Base-by-base conservation (phyloP, 164 flowering plant species). In the Kingdonia uniflora region DNA sequence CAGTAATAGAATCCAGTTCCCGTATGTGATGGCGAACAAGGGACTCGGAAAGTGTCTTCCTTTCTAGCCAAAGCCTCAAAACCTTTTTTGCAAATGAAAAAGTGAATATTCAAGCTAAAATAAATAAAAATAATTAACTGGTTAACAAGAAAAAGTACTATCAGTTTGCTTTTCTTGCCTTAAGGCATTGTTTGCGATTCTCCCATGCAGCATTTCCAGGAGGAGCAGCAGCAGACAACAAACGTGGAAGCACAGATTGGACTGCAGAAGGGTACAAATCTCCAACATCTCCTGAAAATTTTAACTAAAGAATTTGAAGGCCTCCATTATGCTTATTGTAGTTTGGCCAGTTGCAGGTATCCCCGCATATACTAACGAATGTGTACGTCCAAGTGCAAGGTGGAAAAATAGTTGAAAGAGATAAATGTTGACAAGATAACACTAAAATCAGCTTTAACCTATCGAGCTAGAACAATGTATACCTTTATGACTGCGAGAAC, bases 111-210 rank as follows among this genome's bases (percentile, higher is more conserved):
- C 39, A 6, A 49, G 25, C 29, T 4, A 38, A 19, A 41, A 14
- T 47, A 21, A 58, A 17, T 19, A 52, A 54, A 7, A 11, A 42
- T 22, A 22, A 45, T 56, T 64, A n/a, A n/a, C n/a, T n/a, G n/a
- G n/a, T n/a, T n/a, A 59, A 48, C 14, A 46, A 46, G 10, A 42
- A 52, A 39, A 14, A 44, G 41, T 37, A 14, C n/a, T 24, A 22
- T 48, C n/a, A n/a, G n/a, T n/a, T 42, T 2, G n/a, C 13, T 33
- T 49, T 48, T 44, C 76, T 67, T 70, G 62, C 99, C 89, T 89
- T 94, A n/a, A 82, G 64, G 70, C 99, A 94, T 64, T 89, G 96
- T 68, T 76, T 80, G 21, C 89, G 96, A 70, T 94, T 94, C 68
- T 89, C 99, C 21, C 71, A 74, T 24, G 80, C 82, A 43, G 68